Evolutionary conservation across 345 rosid genomes (phyloP).

Genomic region (Atalantia buxifolia): DNA sequence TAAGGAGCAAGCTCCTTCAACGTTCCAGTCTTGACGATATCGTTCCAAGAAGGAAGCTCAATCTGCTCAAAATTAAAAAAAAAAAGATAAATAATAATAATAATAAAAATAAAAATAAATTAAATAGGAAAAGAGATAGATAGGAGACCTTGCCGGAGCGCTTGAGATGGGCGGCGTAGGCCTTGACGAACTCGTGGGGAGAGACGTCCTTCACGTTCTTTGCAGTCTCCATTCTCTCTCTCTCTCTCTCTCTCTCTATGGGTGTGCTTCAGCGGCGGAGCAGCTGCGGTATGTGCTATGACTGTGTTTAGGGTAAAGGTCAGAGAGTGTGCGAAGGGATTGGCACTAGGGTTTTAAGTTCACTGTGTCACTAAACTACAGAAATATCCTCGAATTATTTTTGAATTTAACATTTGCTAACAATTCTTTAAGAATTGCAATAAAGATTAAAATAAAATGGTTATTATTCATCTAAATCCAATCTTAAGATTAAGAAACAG

Average conservation of each 20-base stretch:
- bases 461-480: no score
- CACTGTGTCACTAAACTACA: not conserved
- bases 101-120: not conserved
- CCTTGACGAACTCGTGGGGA: slow-evolving; percentile 56
- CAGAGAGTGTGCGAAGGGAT: no score
- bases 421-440: not conserved
- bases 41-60: slow-evolving; percentile 28
- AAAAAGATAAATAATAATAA: not conserved
- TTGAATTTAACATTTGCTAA: not conserved
- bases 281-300: not conserved
- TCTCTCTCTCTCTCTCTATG: not conserved
- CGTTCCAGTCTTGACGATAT: slow-evolving; percentile 34
- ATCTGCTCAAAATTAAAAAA: not conserved
- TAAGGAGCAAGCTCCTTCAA: slow-evolving; percentile 38
- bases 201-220: slow-evolving; percentile 51
- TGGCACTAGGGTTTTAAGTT: not conserved
- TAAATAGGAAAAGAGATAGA: no score
- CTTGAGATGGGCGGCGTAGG: slow-evolving; percentile 50
- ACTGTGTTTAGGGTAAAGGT: not conserved
- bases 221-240: slow-evolving; percentile 25
- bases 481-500: no score
- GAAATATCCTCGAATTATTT: not conserved
- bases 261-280: slow-evolving; percentile 2
- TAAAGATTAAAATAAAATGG: not conserved
- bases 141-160: slow-evolving; percentile 48